phyloP scores from a whole-genome alignment of 257 asterid species.

The Petrea volubilis region DNA sequence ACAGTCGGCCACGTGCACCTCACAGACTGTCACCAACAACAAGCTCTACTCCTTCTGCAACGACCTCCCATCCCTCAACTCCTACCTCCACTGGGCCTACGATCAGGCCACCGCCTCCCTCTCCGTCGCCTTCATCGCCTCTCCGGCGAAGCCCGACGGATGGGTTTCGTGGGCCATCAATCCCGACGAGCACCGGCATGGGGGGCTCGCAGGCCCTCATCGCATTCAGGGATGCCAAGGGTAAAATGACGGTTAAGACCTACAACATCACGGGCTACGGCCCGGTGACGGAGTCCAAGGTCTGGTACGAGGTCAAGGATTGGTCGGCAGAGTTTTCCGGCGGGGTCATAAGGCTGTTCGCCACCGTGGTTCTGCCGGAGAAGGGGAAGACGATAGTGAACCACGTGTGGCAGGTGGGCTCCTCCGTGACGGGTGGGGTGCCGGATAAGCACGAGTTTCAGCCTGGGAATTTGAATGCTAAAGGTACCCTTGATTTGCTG shows the following conservation, averaged over 20 bases:
- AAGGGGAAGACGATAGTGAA: conserved; percentile 45
- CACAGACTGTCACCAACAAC: conserved; percentile 60
- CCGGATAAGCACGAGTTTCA: conserved; percentile 51
- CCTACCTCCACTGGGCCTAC: conserved; percentile 75
- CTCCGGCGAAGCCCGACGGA: conserved; percentile 57
- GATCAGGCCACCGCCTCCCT: conserved; percentile 48
- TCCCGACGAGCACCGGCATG: conserved; percentile 72
- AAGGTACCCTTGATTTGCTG: conserved; percentile 46
- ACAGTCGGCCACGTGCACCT: conserved; percentile 48
- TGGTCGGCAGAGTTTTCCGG: conserved; percentile 44
- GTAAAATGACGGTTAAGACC: conserved; percentile 46
- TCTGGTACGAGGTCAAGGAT: conserved; percentile 57
- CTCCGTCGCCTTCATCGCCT: conserved; percentile 67
- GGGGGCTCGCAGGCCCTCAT: conserved; percentile 75
- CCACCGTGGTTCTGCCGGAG: conserved; percentile 65
- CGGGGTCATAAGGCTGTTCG: conserved; percentile 57
- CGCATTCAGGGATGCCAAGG: conserved; percentile 52
- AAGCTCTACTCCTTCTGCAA: conserved; percentile 56
- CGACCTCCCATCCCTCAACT: conserved; percentile 59
- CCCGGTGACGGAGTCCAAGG: conserved; percentile 43
- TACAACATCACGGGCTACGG: conserved; percentile 45
- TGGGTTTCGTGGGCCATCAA: conserved; percentile 94
- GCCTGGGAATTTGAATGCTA: conserved; percentile 49
- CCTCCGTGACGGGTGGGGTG: conserved; percentile 42
- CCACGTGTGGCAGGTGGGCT: conserved; percentile 79